phyloP scores from a whole-genome alignment of 768 basidiomycete genomes.

The Stropharia rugosoannulata region DNA sequence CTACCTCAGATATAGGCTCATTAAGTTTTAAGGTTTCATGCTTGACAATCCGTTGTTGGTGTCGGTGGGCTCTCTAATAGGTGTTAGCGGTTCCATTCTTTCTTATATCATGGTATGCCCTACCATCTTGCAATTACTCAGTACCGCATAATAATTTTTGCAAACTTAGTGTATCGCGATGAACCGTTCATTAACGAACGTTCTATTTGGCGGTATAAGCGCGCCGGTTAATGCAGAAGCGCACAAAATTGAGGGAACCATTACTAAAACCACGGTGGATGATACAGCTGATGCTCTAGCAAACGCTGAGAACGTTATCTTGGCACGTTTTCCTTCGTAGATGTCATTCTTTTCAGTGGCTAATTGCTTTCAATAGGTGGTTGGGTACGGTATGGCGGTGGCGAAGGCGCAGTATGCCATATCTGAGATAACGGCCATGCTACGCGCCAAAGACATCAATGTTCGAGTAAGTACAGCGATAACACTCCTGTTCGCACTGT shows the following conservation, averaged over 20 bases:
- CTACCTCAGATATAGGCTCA: background rate
- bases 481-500: background rate
- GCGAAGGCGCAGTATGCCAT: constrained; percentile 86
- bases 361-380: constrained; percentile 44
- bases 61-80: constrained; percentile 83
- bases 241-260: constrained; percentile 80
- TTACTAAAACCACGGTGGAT: constrained; percentile 76
- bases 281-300: constrained; percentile 77
- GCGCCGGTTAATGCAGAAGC: constrained; percentile 52
- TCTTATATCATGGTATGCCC: constrained; percentile 85
- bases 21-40: constrained; percentile 65
- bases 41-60: constrained; percentile 82
- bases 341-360: background rate
- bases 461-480: constrained; percentile 48
- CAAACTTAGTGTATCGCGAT: constrained; percentile 80
- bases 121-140: background rate
- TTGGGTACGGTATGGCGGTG: constrained; percentile 91
- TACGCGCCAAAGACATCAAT: constrained; percentile 72
- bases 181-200: constrained; percentile 85
- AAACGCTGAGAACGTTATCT: constrained; percentile 82
- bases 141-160: background rate
- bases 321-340: constrained; percentile 41
- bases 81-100: constrained; percentile 87
- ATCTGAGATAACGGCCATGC: constrained; percentile 71
- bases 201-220: constrained; percentile 84